Evolutionary conservation across 1,284 basidiomycete genomes (phyloP), one percentile per base, ranked within the genome.

Genomic region (Wolfiporia cocos): DNA sequence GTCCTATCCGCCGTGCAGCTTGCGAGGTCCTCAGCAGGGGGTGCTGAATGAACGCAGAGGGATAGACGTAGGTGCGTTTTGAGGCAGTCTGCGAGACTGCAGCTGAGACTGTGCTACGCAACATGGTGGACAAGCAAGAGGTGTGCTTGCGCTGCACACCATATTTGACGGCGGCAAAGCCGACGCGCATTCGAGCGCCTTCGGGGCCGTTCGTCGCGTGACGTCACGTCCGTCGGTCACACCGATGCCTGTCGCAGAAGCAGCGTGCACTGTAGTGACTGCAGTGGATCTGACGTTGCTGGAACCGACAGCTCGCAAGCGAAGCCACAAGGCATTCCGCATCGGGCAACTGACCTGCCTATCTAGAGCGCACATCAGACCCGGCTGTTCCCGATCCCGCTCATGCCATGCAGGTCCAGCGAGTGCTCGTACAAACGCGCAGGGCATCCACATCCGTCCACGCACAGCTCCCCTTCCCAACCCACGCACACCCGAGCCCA

Each of bases 401-500:
- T n/a, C n/a, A n/a, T n/a, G n/a, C n/a, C n/a, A n/a, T n/a, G n/a
- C n/a, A n/a, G n/a, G n/a, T 22, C 15, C 34, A 15, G 5, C 20
- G 34, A 5, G 20, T 36, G 7, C 20, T 42, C 33, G 32, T 23
- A 15, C 44, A 41, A 24, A 31, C 30, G 14, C 44, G 44, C n/a
- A 32, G 23, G 19, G 44, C 44, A 5, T 41, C 44, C n/a, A 21
- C 39, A 11, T 40, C 39, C 19, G 35, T 34, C 1, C 34, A 26
- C 35, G 30, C 32, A 12, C 17, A 34, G 5, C 66, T 63, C 40
- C 65, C 70, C 1, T 76, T 70, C 39, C 74, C 74, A 2, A 49
- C 47, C 9, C 55, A 67, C 42, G 41, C 59, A 0, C 63, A 63
- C 36, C 71, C 74, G 9, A 67, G 71, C 4, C 71, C 74, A 0